phyloP scores from a whole-genome alignment of 1,284 basidiomycete genomes.

The Fomitopsis betulina region DNA sequence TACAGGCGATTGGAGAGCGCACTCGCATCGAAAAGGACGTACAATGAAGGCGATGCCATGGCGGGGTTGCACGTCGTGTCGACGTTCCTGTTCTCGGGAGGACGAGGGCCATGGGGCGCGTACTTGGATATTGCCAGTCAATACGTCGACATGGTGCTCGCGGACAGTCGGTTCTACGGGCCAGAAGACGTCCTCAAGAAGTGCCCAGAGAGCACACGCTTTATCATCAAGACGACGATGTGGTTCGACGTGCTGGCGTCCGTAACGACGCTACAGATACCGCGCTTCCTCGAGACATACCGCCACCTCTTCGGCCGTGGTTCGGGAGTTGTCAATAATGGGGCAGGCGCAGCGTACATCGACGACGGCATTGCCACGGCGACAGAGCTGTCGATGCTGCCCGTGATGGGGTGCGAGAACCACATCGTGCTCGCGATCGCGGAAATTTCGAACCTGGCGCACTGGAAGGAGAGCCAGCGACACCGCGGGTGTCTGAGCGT shows the following conservation, averaged over 20 bases:
- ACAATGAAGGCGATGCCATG: slow-evolving; percentile 65
- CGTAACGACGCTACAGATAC: slow-evolving; percentile 55
- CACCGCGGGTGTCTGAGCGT: slow-evolving; percentile 44
- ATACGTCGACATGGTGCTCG: slow-evolving; percentile 48
- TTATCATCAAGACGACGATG: slow-evolving; percentile 76
- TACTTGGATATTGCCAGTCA: slow-evolving; percentile 56
- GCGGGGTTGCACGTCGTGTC: slow-evolving; percentile 71
- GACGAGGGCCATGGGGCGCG: slow-evolving; percentile 58
- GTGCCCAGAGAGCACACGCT: slow-evolving; percentile 46
- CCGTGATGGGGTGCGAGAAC: slow-evolving; percentile 83
- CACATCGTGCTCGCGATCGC: slow-evolving; percentile 72
- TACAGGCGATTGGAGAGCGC: slow-evolving; percentile 32
- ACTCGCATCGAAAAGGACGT: slow-evolving; percentile 20
- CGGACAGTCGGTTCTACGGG: slow-evolving; percentile 27
- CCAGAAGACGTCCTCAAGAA: slow-evolving; percentile 42
- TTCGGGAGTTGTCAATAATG: slow-evolving; percentile 14
- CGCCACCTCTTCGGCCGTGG: slow-evolving; percentile 47
- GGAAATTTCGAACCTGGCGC: slow-evolving; percentile 61
- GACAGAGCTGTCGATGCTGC: slow-evolving; percentile 59
- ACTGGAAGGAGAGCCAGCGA: slow-evolving; percentile 53
- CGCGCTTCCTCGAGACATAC: slow-evolving; percentile 55
- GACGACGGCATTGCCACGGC: slow-evolving; percentile 22
- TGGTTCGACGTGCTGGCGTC: slow-evolving; percentile 84
- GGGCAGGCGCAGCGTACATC: slow-evolving; percentile 26
- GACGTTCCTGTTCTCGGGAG: slow-evolving; percentile 69